These are phyloP conservation scores for Cyclospora cayetanensis DNA, from an alignment of 169 alveolate genomes.

Conservation along the genomic window DNA sequence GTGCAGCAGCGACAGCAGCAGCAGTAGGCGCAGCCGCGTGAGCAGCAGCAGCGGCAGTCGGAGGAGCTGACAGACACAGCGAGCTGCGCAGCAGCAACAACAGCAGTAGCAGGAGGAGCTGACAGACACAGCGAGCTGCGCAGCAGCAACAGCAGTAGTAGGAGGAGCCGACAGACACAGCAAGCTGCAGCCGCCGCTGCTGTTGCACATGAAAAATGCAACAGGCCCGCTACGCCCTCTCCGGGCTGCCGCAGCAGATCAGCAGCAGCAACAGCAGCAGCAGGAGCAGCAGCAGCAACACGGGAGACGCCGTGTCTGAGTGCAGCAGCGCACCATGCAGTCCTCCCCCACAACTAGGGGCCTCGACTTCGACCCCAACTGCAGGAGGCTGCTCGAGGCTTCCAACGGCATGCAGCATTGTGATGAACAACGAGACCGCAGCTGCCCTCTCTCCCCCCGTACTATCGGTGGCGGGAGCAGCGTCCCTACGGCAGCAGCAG, in stretches of 20 bases:
- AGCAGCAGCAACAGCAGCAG: slow-evolving; percentile 1
- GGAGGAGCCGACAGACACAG: neutral
- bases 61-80: neutral
- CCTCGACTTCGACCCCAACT: neutral
- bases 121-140: no score
- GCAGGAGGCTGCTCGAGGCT: neutral
- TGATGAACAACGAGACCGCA: neutral
- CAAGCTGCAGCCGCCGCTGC: neutral
- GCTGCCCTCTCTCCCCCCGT: no score
- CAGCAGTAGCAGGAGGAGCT: neutral
- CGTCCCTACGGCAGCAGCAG: neutral
- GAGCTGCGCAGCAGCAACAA: neutral
- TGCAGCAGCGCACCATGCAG: neutral
- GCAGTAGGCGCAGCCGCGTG: no score
- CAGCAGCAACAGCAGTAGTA: neutral
- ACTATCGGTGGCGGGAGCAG: no score
- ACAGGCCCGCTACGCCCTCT: neutral
- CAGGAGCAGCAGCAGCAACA: neutral
- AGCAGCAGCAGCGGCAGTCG: neutral
- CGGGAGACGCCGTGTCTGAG: neutral
- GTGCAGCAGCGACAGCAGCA: no score
- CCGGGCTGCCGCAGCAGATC: neutral
- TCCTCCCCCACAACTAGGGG: neutral
- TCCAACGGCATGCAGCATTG: neutral
- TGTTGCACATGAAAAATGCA: neutral